These are phyloP conservation scores for Corynascus novoguineensis DNA, from an alignment of 495 filamentous ascomycete species.

Conservation along the genomic window DNA sequence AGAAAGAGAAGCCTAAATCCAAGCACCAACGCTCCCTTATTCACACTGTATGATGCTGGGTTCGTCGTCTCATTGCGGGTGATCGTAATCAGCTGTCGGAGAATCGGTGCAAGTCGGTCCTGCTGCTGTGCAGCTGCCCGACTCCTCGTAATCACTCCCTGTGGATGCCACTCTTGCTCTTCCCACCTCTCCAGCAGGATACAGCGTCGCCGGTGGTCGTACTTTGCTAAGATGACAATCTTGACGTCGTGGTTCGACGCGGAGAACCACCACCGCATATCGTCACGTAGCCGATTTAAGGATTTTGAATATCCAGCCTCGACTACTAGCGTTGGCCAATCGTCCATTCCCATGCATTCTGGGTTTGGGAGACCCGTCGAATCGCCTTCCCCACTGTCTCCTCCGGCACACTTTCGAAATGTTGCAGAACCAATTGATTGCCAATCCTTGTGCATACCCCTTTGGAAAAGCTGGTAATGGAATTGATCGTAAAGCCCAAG, in stretches of 20 bases:
- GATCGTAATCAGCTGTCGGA: background rate
- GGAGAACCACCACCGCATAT: constrained; percentile 31
- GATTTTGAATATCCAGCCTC: constrained; percentile 29
- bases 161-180: background rate
- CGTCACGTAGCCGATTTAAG: constrained; percentile 18
- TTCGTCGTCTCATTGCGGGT: background rate
- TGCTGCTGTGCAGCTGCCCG: background rate
- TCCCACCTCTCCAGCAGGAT: constrained; percentile 18
- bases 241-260: constrained; percentile 29
- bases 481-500: constrained; percentile 1
- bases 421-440: constrained; percentile 1
- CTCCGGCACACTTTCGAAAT: constrained; percentile 18
- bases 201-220: constrained; percentile 4
- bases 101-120: background rate
- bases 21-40: constrained; percentile 19
- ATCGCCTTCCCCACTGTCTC: constrained; percentile 19
- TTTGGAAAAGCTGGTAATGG: constrained; percentile 12
- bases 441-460: constrained; percentile 6
- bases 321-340: constrained; percentile 33
- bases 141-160: constrained; percentile 6
- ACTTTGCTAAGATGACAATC: constrained; percentile 26
- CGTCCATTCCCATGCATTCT: constrained; percentile 9
- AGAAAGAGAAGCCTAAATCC: too few species aligned
- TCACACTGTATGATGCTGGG: constrained; percentile 20
- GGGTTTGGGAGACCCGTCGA: constrained; percentile 22